Percentiles rank a stretch among this genome's conserved stretches.
Evolutionary conservation across 2,329 filamentous ascomycete species (phyloP).

Genomic region (Neofusicoccum laricinum): DNA sequence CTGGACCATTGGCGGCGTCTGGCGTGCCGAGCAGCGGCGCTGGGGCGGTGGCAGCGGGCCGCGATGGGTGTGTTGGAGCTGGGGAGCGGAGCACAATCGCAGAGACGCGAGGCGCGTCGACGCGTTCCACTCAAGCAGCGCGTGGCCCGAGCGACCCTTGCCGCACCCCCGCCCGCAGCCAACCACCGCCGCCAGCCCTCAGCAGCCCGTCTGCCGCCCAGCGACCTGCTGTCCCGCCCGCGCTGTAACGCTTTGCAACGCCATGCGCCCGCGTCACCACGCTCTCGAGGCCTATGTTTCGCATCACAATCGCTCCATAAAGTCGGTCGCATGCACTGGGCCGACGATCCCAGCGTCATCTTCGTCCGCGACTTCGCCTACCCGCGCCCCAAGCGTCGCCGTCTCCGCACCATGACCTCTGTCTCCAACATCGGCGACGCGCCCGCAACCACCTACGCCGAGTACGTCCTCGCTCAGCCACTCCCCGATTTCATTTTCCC

Average conservation of each 20-base stretch:
- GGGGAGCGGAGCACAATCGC: no score
- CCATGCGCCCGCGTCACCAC: constrained; percentile 2
- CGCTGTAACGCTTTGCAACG: neutral
- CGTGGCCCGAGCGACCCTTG: neutral
- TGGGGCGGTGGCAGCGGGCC: constrained; percentile 41
- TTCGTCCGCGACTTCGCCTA: constrained; percentile 46
- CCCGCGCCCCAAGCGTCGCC: constrained; percentile 32
- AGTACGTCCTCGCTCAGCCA: constrained; percentile 41
- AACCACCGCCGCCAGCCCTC: neutral
- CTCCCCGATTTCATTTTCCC: constrained; percentile 9
- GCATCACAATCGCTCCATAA: neutral
- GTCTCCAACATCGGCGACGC: constrained; percentile 43
- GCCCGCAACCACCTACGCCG: constrained; percentile 50
- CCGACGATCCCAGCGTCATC: constrained; percentile 18
- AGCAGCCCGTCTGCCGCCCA: neutral
- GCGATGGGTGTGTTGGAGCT: neutral
- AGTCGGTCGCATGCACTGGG: constrained; percentile 17
- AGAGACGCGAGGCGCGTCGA: neutral
- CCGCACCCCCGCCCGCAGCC: neutral
- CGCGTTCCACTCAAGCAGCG: neutral
- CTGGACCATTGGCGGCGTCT: constrained; percentile 33
- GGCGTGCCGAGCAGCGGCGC: constrained; percentile 54
- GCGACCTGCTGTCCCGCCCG: neutral
- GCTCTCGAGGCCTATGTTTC: constrained; percentile 1
- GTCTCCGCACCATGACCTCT: constrained; percentile 43